Evolutionary conservation across 345 rosid species (phyloP).

Genomic region (Eucalyptus rudis): DNA sequence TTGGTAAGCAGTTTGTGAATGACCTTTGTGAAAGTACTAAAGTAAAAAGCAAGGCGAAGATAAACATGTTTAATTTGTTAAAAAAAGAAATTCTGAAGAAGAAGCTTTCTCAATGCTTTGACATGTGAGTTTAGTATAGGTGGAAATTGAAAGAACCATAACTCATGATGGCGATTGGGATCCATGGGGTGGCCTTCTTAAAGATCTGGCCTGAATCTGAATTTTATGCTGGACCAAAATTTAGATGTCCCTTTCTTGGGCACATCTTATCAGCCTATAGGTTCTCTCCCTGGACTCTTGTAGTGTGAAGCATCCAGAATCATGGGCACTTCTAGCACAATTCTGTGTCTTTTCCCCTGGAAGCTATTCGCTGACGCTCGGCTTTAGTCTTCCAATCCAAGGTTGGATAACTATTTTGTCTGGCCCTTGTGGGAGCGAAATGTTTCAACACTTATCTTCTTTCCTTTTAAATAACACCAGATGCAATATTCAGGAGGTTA

Average conservation of each 20-base stretch:
- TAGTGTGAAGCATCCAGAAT: not conserved
- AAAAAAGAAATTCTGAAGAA: not conserved
- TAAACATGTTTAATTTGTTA: not conserved
- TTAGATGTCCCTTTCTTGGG: not conserved
- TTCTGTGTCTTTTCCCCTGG: not conserved
- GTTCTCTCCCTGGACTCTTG: not conserved
- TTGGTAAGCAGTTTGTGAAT: slow-evolving; percentile 33
- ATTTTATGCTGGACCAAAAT: not conserved
- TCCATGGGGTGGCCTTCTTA: not conserved
- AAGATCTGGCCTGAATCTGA: not conserved
- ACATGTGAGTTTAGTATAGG: not conserved
- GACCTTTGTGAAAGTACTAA: not conserved
- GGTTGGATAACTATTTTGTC: not conserved
- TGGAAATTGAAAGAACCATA: not conserved
- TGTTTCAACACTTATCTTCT: not conserved
- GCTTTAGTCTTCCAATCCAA: not conserved
- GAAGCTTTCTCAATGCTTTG: not conserved
- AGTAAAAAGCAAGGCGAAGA: not conserved
- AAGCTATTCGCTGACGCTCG: not conserved
- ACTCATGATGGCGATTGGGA: not conserved
- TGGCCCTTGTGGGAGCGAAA: not conserved
- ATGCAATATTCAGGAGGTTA: not conserved
- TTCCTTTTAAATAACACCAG: not conserved
- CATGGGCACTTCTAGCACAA: not conserved
- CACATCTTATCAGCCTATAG: not conserved